Base-by-base conservation (phyloP, 495 filamentous ascomycete genomes). In the Hyaloscypha bicolor region DNA sequence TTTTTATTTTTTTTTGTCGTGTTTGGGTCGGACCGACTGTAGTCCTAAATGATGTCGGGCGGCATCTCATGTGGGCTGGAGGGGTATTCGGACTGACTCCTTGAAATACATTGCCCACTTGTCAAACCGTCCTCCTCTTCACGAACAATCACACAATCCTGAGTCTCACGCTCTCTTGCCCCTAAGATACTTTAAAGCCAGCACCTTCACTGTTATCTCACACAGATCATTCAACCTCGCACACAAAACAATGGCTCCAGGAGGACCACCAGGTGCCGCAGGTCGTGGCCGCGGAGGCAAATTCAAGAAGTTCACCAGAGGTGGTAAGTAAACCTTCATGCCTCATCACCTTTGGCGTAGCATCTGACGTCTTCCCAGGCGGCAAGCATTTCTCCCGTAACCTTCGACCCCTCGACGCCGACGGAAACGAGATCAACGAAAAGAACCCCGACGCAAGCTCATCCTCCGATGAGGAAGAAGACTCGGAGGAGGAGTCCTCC, bases 331-430 rank as follows among this genome's bases (percentile, higher is more conserved):
- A 22, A 42, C 8, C 30, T 0, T 19, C 56, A 64, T 42, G 29
- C 58, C 37, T 6, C 9, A 33, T 14, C 9, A 4, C 39, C 48
- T 52, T 29, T 33, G 56, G 52, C 6, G 16, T 61, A 56, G 21
- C 9, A 51, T 48, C 64, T 14, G n/a, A 62, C 63, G 31, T 60
- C 37, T 64, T 29, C 58, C n/a, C 63, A 97, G 94, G 94, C 63
- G 95, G 94, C 71, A 96, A 97, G 79, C 89, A 96, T 68, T 98
- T 93, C 85, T 97, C 94, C 67, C 88, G 90, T 48, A 90, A 97
- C 75, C 87, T 97, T 12, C 87, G 88, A 75, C 94, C 93, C 8
- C 82, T 93, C 70, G 93, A 96, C 71, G 90, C 89, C 60, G 91
- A 97, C 76, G 93, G 92, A 68, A 93, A 92, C 65, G 82, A 84